phyloP scores from a whole-genome alignment of 2,329 filamentous ascomycete genomes.

The Myrmaecium sp. region DNA sequence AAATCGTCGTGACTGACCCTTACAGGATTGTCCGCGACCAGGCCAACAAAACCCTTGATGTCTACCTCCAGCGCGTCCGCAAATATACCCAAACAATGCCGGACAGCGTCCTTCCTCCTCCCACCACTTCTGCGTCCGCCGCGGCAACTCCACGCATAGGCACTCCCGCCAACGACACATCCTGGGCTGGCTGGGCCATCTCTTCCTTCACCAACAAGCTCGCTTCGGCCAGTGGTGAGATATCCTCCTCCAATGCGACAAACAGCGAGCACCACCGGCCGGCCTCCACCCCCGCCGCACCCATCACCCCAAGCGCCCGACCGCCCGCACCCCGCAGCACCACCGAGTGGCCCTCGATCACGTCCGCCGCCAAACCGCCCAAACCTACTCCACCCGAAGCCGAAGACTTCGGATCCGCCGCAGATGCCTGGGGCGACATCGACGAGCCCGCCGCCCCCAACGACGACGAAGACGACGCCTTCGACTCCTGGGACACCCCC shows the following conservation, averaged over 20 bases:
- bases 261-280: slow-evolving; percentile 25
- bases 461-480: slow-evolving; percentile 38
- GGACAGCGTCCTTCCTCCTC: slow-evolving; percentile 58
- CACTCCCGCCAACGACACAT: slow-evolving; percentile 51
- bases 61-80: slow-evolving; percentile 67
- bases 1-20: too few species aligned
- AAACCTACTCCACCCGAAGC: slow-evolving; percentile 27
- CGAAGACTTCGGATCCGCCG: slow-evolving; percentile 37
- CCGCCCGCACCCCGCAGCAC: slow-evolving; percentile 32
- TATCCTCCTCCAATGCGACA: slow-evolving; percentile 41
- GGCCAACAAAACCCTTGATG: slow-evolving; percentile 72
- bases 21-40: slow-evolving; percentile 70
- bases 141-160: slow-evolving; percentile 46
- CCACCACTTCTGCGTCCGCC: slow-evolving; percentile 26
- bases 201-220: slow-evolving; percentile 96
- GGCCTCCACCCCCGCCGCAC: slow-evolving; percentile 29
- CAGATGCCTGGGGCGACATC: slow-evolving; percentile 64
- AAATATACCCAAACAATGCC: slow-evolving; percentile 66
- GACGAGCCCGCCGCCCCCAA: slow-evolving; percentile 54
- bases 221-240: slow-evolving; percentile 69
- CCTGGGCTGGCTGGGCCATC: slow-evolving; percentile 95
- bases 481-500: slow-evolving; percentile 26
- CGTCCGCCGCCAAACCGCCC: slow-evolving; percentile 11
- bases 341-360: slow-evolving; percentile 22
- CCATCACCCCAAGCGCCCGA: slow-evolving; percentile 18